Evolutionary conservation across 306 rosid genomes (phyloP).

Genomic region (Fragaria nilgerrensis): DNA sequence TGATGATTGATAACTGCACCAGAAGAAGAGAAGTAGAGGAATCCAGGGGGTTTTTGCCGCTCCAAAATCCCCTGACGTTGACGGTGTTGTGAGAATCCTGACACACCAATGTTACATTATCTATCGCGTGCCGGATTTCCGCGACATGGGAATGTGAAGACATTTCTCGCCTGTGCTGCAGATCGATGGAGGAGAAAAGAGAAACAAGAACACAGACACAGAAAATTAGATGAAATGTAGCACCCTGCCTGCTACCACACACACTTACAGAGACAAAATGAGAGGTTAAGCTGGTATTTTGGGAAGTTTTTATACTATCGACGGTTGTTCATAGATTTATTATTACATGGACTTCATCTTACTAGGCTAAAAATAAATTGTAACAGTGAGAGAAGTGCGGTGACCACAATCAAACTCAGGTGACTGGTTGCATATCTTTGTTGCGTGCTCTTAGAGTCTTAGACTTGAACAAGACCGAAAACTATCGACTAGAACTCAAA

Average conservation of each 20-base stretch:
- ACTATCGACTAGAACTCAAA: too few species aligned
- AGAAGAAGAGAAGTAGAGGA: slow-evolving; percentile 51
- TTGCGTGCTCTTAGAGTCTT: too few species aligned
- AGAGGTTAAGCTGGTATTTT: slow-evolving; percentile 34
- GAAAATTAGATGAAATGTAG: neutral
- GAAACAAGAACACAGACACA: neutral
- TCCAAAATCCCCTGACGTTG: neutral
- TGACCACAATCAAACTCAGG: neutral
- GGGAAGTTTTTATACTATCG: neutral
- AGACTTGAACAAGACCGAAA: too few species aligned
- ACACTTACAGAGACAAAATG: neutral
- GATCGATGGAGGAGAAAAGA: neutral
- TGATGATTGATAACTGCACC: slow-evolving; percentile 45
- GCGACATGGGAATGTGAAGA: neutral
- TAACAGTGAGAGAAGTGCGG: slow-evolving; percentile 14
- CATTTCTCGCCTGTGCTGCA: neutral
- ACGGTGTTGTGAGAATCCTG: slow-evolving; percentile 22
- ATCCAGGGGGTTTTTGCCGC: slow-evolving; percentile 26
- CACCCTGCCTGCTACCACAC: neutral
- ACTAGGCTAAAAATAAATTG: slow-evolving; percentile 3
- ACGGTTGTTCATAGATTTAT: neutral
- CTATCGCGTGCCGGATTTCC: neutral
- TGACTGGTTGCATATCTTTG: neutral
- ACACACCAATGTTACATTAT: slow-evolving; percentile 43
- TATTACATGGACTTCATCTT: neutral